phyloP scores from a whole-genome alignment of 2,329 filamentous ascomycete species.

The Amphichorda felina region DNA sequence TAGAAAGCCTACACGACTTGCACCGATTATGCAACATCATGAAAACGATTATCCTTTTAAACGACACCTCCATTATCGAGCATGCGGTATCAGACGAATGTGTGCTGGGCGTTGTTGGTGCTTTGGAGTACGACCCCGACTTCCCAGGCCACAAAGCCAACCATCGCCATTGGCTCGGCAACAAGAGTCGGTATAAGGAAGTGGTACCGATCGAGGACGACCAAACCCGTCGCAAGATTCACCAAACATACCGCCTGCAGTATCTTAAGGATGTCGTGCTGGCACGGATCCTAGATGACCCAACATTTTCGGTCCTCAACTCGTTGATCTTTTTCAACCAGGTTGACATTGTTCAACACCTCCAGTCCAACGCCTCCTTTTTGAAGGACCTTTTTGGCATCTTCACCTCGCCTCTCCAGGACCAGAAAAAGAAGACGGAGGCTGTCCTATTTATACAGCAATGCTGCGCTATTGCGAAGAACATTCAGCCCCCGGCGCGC shows the following conservation, averaged over 20 bases:
- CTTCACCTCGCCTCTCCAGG: conserved; percentile 54
- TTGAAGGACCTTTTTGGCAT: conserved; percentile 80
- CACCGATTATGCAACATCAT: conserved; percentile 95
- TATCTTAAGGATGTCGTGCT: conserved; percentile 98
- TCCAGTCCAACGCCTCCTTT: conserved; percentile 72
- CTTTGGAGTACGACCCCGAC: conserved; percentile 94
- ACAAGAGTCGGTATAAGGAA: conserved; percentile 87
- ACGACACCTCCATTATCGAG: conserved; percentile 92
- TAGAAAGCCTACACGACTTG: conserved; percentile 76
- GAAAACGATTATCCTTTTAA: conserved; percentile 90
- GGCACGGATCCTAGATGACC: conserved; percentile 90
- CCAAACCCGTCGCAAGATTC: conserved; percentile 76
- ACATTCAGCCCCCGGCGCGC: conserved; percentile 72
- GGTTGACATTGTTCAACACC: conserved; percentile 90
- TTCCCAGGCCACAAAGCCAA: conserved; percentile 97
- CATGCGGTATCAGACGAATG: conserved; percentile 83
- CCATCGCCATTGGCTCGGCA: conserved; percentile 83
- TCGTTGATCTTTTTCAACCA: conserved; percentile 98
- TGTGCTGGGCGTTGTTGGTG: conserved; percentile 85
- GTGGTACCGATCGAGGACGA: conserved; percentile 85
- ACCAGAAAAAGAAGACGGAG: conserved; percentile 73
- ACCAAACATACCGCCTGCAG: conserved; percentile 89
- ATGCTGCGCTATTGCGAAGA: conserved; percentile 89
- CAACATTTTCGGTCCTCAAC: conserved; percentile 94
- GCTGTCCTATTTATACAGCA: conserved; percentile 95